These are phyloP conservation scores for Phyllachora maydis DNA, from an alignment of 2,329 filamentous ascomycete species.

Conservation along the genomic window DNA sequence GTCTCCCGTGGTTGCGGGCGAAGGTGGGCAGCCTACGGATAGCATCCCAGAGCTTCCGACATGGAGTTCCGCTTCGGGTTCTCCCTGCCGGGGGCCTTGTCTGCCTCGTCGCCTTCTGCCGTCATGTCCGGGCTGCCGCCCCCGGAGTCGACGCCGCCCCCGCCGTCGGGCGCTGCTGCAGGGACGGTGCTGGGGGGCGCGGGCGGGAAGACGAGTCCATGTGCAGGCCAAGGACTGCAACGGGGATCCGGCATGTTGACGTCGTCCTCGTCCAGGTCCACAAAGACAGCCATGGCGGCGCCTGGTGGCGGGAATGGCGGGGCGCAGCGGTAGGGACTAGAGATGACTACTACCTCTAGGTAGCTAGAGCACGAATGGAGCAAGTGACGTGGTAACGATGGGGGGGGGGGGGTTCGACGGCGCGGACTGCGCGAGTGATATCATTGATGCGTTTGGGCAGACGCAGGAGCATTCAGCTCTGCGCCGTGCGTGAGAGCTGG, in stretches of 20 bases:
- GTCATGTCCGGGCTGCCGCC: neutral
- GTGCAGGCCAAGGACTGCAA: slow-evolving; percentile 2
- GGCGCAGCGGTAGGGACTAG: no score
- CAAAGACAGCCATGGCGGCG: slow-evolving; percentile 12
- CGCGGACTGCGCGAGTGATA: no score
- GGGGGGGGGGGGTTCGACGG: no score
- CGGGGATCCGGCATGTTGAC: slow-evolving; percentile 8
- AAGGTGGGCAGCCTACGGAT: slow-evolving; percentile 36
- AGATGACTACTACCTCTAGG: no score
- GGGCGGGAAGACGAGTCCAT: neutral
- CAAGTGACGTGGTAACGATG: no score
- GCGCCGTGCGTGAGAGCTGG: no score
- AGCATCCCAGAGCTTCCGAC: slow-evolving; percentile 42
- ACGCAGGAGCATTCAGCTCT: no score
- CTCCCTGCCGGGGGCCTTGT: slow-evolving; percentile 9
- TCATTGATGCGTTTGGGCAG: no score
- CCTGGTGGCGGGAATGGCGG: neutral
- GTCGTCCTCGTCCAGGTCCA: slow-evolving; percentile 12
- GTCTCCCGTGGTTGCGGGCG: no score
- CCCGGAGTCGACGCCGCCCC: neutral
- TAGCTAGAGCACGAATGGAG: no score
- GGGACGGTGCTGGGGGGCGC: neutral
- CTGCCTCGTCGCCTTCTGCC: slow-evolving; percentile 5
- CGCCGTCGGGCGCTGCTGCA: neutral
- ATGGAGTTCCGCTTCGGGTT: slow-evolving; percentile 36